phyloP scores from a whole-genome alignment of 2,329 filamentous ascomycete genomes.

The Epicoccum nigrum region DNA sequence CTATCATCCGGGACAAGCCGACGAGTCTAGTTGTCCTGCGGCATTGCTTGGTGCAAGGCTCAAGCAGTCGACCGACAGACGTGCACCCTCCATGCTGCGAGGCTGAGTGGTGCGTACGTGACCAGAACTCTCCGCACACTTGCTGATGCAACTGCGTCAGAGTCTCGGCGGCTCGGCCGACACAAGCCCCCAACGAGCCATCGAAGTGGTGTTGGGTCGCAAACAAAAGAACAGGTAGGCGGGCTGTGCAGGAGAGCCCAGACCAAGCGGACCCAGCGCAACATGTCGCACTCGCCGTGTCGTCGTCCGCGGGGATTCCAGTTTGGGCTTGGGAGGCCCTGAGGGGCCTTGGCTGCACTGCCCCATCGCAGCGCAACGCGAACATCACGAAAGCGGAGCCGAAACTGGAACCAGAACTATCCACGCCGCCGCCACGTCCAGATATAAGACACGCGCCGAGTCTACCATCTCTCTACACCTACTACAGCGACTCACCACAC shows the following conservation, averaged over 20 bases:
- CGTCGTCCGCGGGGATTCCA: slow-evolving; percentile 3
- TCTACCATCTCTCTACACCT: slow-evolving; percentile 20
- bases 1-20: slow-evolving; percentile 19
- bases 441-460: slow-evolving; percentile 31
- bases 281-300: background rate
- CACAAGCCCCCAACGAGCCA: background rate
- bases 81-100: too few relatives aligned
- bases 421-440: slow-evolving; percentile 4
- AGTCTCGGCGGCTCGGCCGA: slow-evolving; percentile 20
- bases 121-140: background rate
- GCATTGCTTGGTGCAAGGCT: slow-evolving; percentile 4
- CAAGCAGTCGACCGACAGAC: slow-evolving; percentile 19
- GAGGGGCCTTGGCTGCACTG: slow-evolving; percentile 14
- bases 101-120: slow-evolving; percentile 31
- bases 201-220: slow-evolving; percentile 5
- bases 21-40: slow-evolving; percentile 7
- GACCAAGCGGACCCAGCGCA: slow-evolving; percentile 5
- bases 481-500: slow-evolving; percentile 18
- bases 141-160: slow-evolving; percentile 16
- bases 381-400: slow-evolving; percentile 28
- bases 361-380: slow-evolving; percentile 13
- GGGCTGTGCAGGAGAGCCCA: slow-evolving; percentile 18
- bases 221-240: slow-evolving; percentile 2
- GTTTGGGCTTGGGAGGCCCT: slow-evolving; percentile 22
- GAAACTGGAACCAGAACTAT: slow-evolving; percentile 29